A percentile compares a stretch with the other conserved stretches of the same genome.
These are phyloP conservation scores for Teunomyces barrocoloradensis DNA, from an alignment of 805 yeast species.

Conservation along the genomic window DNA sequence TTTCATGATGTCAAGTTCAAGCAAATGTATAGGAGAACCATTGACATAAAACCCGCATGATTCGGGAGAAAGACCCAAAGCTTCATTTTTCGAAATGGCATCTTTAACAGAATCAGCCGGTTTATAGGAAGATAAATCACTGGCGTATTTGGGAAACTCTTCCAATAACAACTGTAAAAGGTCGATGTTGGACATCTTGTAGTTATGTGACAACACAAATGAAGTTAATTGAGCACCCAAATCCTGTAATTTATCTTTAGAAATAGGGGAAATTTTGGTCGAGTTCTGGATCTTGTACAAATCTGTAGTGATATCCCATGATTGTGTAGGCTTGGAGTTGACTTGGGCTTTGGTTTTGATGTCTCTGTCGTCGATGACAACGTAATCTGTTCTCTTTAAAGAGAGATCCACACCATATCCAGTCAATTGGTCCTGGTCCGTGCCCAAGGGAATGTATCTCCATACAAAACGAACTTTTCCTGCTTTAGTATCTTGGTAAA, in stretches of 20 bases:
- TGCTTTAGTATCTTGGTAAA: conserved; percentile 55
- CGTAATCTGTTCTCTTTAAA: conserved; percentile 63
- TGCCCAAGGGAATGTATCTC: conserved; percentile 57
- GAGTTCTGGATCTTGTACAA: conserved; percentile 11
- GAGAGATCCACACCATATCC: conserved; percentile 72
- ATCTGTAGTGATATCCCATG: conserved; percentile 19
- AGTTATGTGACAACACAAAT: conserved; percentile 27
- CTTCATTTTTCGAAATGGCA: conserved; percentile 28
- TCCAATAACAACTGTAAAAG: conserved; percentile 39
- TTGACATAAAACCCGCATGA: conserved; percentile 61
- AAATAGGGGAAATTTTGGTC: conserved; percentile 26
- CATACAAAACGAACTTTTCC: conserved; percentile 74
- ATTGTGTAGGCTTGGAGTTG: conserved; percentile 18
- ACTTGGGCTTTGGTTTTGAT: conserved; percentile 20
- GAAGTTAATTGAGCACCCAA: conserved; percentile 44
- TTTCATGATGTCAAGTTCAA: conserved; percentile 43
- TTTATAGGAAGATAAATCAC: conserved; percentile 25
- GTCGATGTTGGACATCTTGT: conserved; percentile 24
- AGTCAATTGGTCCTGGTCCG: conserved; percentile 20
- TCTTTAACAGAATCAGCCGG: conserved; percentile 17
- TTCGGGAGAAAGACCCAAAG: conserved; percentile 37
- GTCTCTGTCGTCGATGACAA: conserved; percentile 62
- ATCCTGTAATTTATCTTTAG: conserved; percentile 28
- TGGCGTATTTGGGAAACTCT: conserved; percentile 56
- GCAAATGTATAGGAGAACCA: conserved; percentile 58